phyloP scores from a whole-genome alignment of 2,329 filamentous ascomycete genomes.

The Apiospora pterosperma region DNA sequence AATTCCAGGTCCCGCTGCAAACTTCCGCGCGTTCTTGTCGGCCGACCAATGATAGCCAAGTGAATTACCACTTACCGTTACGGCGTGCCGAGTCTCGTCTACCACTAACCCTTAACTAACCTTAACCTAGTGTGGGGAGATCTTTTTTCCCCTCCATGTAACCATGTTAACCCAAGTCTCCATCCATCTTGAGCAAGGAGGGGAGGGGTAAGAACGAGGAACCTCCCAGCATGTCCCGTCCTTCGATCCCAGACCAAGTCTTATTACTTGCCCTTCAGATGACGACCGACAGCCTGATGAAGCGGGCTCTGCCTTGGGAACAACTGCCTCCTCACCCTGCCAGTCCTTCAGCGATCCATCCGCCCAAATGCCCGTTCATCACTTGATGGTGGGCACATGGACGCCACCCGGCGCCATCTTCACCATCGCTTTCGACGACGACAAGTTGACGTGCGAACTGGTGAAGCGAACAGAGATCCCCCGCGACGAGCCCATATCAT shows the following conservation, averaged over 20 bases:
- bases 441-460: slow-evolving; percentile 68
- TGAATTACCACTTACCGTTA: neutral
- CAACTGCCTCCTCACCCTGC: neutral
- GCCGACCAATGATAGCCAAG: neutral
- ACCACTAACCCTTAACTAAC: no score
- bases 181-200: no score
- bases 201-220: neutral
- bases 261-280: no score
- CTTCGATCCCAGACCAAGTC: no score
- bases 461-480: slow-evolving; percentile 80
- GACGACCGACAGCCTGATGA: no score
- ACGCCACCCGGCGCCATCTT: slow-evolving; percentile 87
- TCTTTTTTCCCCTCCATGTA: neutral
- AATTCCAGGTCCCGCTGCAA: neutral
- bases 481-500: slow-evolving; percentile 82
- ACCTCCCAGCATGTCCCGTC: no score
- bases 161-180: no score
- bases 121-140: neutral
- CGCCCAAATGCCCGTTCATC: slow-evolving; percentile 68
- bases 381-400: slow-evolving; percentile 92
- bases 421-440: slow-evolving; percentile 83
- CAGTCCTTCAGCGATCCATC: slow-evolving; percentile 20
- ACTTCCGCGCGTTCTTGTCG: neutral
- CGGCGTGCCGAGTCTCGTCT: neutral
- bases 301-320: no score